Percentiles rank a stretch among this genome's conserved stretches.
Conservation (phyloP, 2,329 filamentous ascomycete species). For the Stemphylium vesicarium region DNA sequence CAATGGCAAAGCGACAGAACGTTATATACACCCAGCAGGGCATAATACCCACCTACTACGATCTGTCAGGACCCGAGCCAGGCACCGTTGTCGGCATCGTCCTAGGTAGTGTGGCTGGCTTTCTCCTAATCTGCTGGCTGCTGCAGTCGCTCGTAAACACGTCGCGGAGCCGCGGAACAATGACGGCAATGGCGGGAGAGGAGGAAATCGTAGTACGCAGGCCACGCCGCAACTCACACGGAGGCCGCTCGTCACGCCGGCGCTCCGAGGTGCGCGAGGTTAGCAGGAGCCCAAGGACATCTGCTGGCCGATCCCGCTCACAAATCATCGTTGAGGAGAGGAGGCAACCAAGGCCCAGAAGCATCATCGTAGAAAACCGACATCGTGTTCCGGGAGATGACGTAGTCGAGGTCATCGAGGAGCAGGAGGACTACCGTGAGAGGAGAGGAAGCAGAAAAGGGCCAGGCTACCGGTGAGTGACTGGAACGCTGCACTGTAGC, state of each 20-base stretch:
- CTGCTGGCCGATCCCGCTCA: slow-evolving; percentile 38
- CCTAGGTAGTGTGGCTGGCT: slow-evolving; percentile 60
- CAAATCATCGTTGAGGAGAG: slow-evolving; percentile 49
- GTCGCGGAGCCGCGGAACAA: slow-evolving; percentile 37
- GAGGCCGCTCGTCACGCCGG: slow-evolving; percentile 40
- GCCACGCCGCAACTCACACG: slow-evolving; percentile 37
- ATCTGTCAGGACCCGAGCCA: slow-evolving; percentile 59
- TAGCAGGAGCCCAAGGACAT: slow-evolving; percentile 47
- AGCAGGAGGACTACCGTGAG: slow-evolving; percentile 54
- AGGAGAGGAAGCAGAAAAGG: slow-evolving; percentile 49
- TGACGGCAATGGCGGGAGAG: slow-evolving; percentile 52
- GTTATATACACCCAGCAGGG: slow-evolving; percentile 28
- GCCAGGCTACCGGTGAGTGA: slow-evolving; percentile 57
- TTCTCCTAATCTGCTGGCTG: slow-evolving; percentile 61
- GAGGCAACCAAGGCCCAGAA: slow-evolving; percentile 39
- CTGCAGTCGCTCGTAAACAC: slow-evolving; percentile 52
- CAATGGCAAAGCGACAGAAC: slow-evolving; percentile 29
- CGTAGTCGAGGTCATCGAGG: slow-evolving; percentile 66
- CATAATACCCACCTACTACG: slow-evolving; percentile 68
- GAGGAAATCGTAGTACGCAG: slow-evolving; percentile 64
- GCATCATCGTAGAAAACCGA: slow-evolving; percentile 54
- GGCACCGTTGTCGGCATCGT: slow-evolving; percentile 67
- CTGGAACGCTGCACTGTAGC: neutral
- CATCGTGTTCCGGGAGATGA: slow-evolving; percentile 57
- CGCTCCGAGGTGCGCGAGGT: slow-evolving; percentile 47